Conservation (phyloP, 2,329 filamentous ascomycete species). For the Aspergillus neoniger region DNA sequence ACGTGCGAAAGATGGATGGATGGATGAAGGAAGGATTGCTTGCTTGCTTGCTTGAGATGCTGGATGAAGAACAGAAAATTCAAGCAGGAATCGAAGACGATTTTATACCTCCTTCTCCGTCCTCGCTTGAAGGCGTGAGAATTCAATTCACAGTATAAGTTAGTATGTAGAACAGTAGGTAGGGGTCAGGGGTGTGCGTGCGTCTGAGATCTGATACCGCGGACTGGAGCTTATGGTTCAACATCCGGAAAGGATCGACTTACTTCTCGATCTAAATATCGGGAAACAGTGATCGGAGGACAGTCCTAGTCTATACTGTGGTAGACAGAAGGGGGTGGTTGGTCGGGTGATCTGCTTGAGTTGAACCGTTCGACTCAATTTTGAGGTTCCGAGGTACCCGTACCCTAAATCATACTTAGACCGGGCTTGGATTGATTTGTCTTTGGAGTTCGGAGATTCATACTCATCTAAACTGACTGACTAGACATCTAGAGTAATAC, state of each 20-base stretch:
- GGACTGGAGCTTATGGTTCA: not conserved
- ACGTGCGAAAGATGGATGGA: not conserved
- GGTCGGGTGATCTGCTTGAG: not conserved
- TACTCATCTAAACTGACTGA: not conserved
- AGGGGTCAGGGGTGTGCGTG: not conserved
- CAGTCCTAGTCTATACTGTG: not conserved
- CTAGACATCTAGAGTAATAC: not conserved
- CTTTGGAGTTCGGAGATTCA: not conserved
- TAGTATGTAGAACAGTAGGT: not conserved
- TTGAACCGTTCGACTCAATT: not conserved
- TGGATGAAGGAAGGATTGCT: not conserved
- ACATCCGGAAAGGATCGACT: not conserved
- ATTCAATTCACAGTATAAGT: not conserved
- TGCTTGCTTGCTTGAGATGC: not conserved
- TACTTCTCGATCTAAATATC: not conserved
- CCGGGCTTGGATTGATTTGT: too few relatives aligned
- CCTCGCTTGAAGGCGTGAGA: not conserved
- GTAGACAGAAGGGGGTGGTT: not conserved
- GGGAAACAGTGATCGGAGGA: not conserved
- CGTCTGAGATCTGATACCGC: constrained; percentile 1
- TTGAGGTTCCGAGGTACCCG: not conserved
- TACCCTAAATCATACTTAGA: too few relatives aligned
- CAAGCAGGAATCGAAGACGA: not conserved
- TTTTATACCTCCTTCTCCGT: not conserved
- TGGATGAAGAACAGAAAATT: not conserved